Percentiles rank a stretch among this genome's conserved stretches.
These are phyloP conservation scores for Withania somnifera DNA, from an alignment of 305 asterid species.

Conservation along the genomic window DNA sequence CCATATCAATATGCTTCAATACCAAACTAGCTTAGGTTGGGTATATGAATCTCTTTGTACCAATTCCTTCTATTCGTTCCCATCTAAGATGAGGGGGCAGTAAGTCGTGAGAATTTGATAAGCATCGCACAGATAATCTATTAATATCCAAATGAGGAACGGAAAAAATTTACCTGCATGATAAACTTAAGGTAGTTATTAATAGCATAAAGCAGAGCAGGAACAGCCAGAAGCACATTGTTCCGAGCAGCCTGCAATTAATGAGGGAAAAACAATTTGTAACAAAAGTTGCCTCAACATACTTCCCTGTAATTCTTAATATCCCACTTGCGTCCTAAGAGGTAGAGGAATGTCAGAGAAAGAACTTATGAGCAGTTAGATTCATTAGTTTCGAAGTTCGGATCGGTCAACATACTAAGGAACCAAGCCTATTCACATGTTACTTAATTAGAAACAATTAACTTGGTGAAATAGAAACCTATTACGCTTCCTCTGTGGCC, in stretches of 20 bases:
- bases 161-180: conserved; percentile 52
- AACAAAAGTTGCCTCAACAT: conserved; percentile 4
- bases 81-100: background rate
- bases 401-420: no score
- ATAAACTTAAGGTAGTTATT: conserved; percentile 75
- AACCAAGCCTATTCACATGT: no score
- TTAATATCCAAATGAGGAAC: background rate
- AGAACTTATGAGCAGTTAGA: background rate
- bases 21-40: background rate
- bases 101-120: background rate
- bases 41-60: background rate
- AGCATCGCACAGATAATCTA: background rate
- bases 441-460: no score
- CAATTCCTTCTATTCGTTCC: background rate
- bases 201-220: conserved; percentile 76
- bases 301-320: background rate
- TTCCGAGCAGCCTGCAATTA: conserved; percentile 71
- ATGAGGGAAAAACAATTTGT: conserved; percentile 6
- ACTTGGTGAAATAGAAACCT: no score
- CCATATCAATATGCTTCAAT: background rate
- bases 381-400: background rate
- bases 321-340: background rate
- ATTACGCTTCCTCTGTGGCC: no score
- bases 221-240: conserved; percentile 71
- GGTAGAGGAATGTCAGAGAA: background rate